Percentiles rank a stretch among this genome's conserved stretches.
Evolutionary conservation across 202 grass and related monocot species (phyloP).

Genomic region (Panicum virgatum): DNA sequence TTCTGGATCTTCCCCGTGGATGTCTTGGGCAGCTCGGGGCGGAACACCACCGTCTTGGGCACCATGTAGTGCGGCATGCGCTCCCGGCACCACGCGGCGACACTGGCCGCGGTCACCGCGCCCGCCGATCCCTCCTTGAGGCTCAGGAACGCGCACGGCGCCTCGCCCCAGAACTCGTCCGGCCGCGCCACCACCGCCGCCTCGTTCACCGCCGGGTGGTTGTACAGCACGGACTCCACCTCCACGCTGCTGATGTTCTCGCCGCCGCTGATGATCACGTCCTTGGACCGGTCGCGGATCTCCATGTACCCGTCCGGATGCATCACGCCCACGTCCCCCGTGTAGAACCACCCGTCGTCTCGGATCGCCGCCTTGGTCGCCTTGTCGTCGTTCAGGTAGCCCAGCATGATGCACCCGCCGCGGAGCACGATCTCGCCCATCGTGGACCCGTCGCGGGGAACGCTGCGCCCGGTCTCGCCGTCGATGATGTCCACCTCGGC

Average conservation of each 20-base stretch:
- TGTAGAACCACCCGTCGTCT: conserved; percentile 84
- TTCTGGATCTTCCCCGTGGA: conserved; percentile 90
- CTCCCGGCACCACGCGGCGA: conserved; percentile 71
- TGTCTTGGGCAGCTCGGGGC: conserved; percentile 75
- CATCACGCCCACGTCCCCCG: conserved; percentile 88
- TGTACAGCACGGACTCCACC: conserved; percentile 81
- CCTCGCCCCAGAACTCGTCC: conserved; percentile 91
- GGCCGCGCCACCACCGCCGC: conserved; percentile 77
- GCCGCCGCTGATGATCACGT: conserved; percentile 93
- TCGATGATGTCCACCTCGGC: conserved; percentile 68
- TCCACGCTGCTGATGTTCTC: conserved; percentile 98
- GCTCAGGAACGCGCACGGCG: conserved; percentile 84
- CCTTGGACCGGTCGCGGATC: conserved; percentile 91
- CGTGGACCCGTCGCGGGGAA: conserved; percentile 51
- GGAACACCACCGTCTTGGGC: conserved; percentile 72
- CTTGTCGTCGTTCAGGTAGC: conserved; percentile 62
- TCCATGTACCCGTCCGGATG: conserved; percentile 85
- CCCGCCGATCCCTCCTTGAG: conserved; percentile 38
- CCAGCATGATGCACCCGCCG: conserved; percentile 71
- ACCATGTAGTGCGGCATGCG: conserved; percentile 91
- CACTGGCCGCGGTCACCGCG: conserved; percentile 28
- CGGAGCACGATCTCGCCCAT: conserved; percentile 92
- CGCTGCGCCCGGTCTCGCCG: conserved; percentile 52
- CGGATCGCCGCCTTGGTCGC: conserved; percentile 56
- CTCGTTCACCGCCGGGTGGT: conserved; percentile 76